Base-by-base conservation (phyloP, 1,139 yeast genomes). In the Wickerhamomyces sp. region DNA sequence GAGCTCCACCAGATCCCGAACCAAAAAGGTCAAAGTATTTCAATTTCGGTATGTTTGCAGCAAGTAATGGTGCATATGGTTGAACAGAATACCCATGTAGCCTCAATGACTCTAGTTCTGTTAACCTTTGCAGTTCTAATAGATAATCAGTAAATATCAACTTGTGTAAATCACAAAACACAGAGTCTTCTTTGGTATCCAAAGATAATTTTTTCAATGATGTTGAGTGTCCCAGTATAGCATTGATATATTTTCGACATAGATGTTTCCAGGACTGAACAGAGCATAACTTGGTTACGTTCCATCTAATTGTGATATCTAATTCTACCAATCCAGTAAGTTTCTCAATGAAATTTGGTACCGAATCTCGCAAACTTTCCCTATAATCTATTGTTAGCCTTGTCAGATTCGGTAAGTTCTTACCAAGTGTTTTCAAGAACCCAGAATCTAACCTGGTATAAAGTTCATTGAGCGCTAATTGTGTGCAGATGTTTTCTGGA, bases 1-100 rank as follows among this genome's bases (percentile, higher is more conserved):
- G 78, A 0, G 75, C 67, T 1, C 81, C 81, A 4, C 80, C 79
- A 0, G 82, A 74, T 27, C 71, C 69, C 23, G 69, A 60, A 0
- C 83, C 84, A 48, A 74, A 70, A 1, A 79, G 60, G 56, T 76
- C 77, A n/a, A 79, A 56, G 38, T 59, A 66, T 27, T 53, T 51
- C 39, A 79, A 57, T 0, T 53, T 49, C 1, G 67, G 65, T 10
- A 77, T 34, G 42, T 34, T 27, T 42, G 45, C 3, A 2, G 70
- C 56, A 37, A 72, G 52, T 1, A 50, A 33, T 2, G 65, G 50
- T 4, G 71, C 65, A 23, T 57, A 58, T 2, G 58, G 59, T 5
- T 64, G 61, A n/a, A 59, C 56, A 18, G 64, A 60, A 40, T 68
- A 62, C 18, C 71, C 71, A 53, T 72, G 75, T 15, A 78, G 47